Conservation (phyloP, 768 basidiomycete genomes). For the Lentinula lateritia region DNA sequence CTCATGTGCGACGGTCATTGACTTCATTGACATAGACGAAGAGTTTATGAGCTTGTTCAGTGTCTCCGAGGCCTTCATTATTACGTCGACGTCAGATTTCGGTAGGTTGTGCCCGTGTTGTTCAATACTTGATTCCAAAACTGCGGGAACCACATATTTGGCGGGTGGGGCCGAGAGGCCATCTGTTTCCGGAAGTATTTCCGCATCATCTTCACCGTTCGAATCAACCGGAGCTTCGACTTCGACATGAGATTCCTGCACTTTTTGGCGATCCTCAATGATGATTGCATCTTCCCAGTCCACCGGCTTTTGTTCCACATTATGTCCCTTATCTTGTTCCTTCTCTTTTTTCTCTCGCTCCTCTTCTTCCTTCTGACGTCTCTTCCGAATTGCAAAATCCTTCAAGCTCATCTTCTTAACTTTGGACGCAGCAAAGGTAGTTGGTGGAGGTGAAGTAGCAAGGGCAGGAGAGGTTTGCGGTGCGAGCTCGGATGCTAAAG, state of each 20-base stretch:
- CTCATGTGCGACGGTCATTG: neutral
- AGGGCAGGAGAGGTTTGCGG: neutral
- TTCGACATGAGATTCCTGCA: neutral
- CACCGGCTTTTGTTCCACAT: neutral
- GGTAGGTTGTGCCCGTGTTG: neutral
- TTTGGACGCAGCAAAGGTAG: neutral
- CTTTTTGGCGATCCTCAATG: neutral
- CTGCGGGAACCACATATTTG: neutral
- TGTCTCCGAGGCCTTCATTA: constrained; percentile 1
- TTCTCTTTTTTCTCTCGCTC: neutral
- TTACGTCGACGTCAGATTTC: neutral
- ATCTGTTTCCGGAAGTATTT: neutral
- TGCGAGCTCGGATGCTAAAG: neutral
- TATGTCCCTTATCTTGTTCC: neutral
- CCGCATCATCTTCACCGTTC: too few species aligned
- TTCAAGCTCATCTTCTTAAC: constrained; percentile 4
- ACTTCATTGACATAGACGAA: neutral
- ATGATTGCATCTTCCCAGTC: neutral
- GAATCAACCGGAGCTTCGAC: neutral
- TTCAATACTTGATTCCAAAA: neutral
- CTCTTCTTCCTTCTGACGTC: constrained; percentile 3
- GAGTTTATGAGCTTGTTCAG: neutral
- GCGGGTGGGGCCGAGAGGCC: neutral
- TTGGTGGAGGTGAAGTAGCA: neutral
- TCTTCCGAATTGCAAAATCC: constrained; percentile 3